Evolutionary conservation across 495 filamentous ascomycete genomes (phyloP), one percentile per base, ranked within the genome.

Genomic region (Tuber aestivum): DNA sequence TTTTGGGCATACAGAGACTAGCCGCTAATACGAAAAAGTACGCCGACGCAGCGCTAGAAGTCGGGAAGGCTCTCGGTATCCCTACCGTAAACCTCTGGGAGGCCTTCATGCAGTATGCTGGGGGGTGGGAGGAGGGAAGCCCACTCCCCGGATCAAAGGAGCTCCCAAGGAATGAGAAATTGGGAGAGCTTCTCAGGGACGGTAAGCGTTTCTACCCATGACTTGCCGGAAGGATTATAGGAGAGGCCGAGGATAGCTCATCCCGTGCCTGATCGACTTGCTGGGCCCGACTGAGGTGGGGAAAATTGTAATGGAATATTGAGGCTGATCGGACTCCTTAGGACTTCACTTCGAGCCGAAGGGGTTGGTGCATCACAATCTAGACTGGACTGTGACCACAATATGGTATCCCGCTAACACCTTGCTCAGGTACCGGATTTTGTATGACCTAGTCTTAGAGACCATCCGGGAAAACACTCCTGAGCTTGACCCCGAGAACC

Each of bases 11-110:
- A 16, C 89, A 86, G 44, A 86, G 94, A 71, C 89, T 89, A 32
- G 89, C 91, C 38, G 86, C 85, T 35, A 79, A 86, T 75, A 92
- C 92, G 50, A 91, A 90, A 75, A 78, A 83, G 41, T 97, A 96
- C 84, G 92, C 91, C 3, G 88, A 92, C 79, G 90, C 89, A 18
- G 90, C 86, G 38, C 86, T 89, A 61, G 86, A 92, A 76, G 87
- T 95, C 32, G 93, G 89, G 0, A 83, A 86, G 40, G 88, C 89
- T 75, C 83, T 91, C 41, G 87, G 86, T 3, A 83, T 95, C 10
- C 87, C 89, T 3, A 89, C 94, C 7, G 86, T 93, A 27, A 92
- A 97, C 83, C 85, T 97, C 0, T 94, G 91, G 88, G 87, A 87
- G 61, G 88, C 89, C 0, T 87, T 96, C 73, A 91, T 95, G 88